These are phyloP conservation scores for Aureobasidium sp. DNA, from an alignment of 2,329 filamentous ascomycete species.

Conservation along the genomic window DNA sequence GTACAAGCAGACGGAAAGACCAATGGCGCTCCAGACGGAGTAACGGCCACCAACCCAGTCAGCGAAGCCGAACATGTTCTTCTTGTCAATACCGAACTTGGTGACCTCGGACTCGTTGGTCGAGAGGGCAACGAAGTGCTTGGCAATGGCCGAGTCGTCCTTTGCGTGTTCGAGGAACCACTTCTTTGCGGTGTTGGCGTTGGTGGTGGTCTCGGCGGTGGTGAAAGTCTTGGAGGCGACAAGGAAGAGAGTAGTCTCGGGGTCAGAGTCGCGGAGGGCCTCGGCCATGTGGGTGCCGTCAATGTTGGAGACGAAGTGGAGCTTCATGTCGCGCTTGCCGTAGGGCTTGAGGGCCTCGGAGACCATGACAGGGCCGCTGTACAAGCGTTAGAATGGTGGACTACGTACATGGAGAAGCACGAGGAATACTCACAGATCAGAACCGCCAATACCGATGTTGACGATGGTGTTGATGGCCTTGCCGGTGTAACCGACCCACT, in stretches of 20 bases:
- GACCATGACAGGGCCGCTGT: conserved; percentile 93
- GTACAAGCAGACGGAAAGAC: conserved; percentile 86
- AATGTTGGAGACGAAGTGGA: conserved; percentile 99
- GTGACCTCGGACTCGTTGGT: conserved; percentile 92
- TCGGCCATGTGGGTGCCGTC: conserved; percentile 97
- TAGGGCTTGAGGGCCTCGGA: conserved; percentile 96
- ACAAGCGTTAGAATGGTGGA: conserved; percentile 21
- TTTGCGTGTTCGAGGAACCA: conserved; percentile 89
- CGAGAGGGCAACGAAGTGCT: conserved; percentile 97
- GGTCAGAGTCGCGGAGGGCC: conserved; percentile 78
- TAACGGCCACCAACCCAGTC: conserved; percentile 98
- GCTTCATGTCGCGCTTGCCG: conserved; percentile 71
- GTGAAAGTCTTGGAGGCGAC: conserved; percentile 99
- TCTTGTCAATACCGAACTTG: conserved; percentile 97
- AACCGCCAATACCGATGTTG: conserved; percentile 97
- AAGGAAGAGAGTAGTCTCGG: conserved; percentile 97
- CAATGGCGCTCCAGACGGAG: conserved; percentile 98
- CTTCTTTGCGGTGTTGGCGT: conserved; percentile 90
- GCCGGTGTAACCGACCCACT: conserved; percentile 95
- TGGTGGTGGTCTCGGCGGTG: conserved; percentile 92
- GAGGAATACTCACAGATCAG: conserved; percentile 72
- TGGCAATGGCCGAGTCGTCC: conserved; percentile 70
- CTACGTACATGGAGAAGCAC: background rate
- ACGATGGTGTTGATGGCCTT: conserved; percentile 95
- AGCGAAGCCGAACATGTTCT: conserved; percentile 99